Conservation (phyloP, 2,329 filamentous ascomycete species). For the Monascus ruber region DNA sequence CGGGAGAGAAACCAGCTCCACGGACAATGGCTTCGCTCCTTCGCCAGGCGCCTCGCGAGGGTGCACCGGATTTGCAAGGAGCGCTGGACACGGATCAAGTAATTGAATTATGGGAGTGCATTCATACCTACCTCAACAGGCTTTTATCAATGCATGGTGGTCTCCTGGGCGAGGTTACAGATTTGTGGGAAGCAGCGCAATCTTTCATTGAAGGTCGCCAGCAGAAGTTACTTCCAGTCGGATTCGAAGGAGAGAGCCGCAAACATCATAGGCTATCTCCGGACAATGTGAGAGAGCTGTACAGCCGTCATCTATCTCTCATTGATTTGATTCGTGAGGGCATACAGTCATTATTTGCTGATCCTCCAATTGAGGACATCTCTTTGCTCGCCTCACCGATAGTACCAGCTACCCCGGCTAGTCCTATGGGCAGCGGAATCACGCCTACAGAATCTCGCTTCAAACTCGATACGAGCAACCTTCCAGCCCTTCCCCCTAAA, state of each 20-base stretch:
- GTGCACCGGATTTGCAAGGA: conserved; percentile 47
- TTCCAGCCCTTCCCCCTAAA: conserved; percentile 65
- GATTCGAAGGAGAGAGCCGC: conserved; percentile 69
- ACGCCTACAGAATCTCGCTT: conserved; percentile 60
- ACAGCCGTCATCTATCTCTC: conserved; percentile 70
- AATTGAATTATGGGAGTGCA: conserved; percentile 86
- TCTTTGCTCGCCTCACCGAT: conserved; percentile 76
- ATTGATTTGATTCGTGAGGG: conserved; percentile 71
- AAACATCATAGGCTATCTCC: conserved; percentile 69
- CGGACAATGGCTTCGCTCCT: conserved; percentile 64
- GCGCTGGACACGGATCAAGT: conserved; percentile 70
- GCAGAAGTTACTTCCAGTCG: conserved; percentile 66
- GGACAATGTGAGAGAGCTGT: conserved; percentile 59
- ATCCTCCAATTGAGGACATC: conserved; percentile 81
- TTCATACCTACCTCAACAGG: conserved; percentile 59
- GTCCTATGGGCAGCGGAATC: conserved; percentile 45
- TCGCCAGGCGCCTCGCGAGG: conserved; percentile 58
- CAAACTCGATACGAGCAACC: conserved; percentile 64
- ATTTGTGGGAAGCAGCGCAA: conserved; percentile 88
- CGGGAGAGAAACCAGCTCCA: conserved; percentile 57
- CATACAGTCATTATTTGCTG: conserved; percentile 70
- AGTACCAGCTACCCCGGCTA: conserved; percentile 53
- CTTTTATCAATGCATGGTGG: conserved; percentile 66
- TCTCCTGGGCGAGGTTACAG: conserved; percentile 75
- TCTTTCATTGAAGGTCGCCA: conserved; percentile 80